Conservation (phyloP, 176 grass and related monocot species). For the Carex parvula region DNA sequence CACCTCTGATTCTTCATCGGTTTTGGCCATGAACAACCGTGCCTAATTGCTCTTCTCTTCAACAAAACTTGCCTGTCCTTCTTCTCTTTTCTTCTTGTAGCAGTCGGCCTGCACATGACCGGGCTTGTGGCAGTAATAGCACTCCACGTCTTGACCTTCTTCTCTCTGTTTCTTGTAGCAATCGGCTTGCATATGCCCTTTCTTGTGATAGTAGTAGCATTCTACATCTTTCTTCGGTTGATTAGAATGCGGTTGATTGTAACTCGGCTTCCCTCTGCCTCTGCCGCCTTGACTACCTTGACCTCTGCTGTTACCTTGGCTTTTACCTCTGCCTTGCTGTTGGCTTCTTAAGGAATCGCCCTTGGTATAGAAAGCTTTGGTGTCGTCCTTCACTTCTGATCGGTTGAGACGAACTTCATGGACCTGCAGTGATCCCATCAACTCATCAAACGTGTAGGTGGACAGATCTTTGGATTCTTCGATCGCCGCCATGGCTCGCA, state of each 20-base stretch:
- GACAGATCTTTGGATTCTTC: too few species aligned
- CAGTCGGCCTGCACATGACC: not conserved
- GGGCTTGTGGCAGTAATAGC: not conserved
- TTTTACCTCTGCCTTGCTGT: not conserved
- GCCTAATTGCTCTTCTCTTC: not conserved
- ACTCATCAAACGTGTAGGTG: too few species aligned
- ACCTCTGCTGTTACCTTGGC: not conserved
- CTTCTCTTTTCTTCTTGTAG: not conserved
- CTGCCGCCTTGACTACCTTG: not conserved
- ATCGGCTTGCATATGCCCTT: not conserved
- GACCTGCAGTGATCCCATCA: too few species aligned
- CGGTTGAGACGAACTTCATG: too few species aligned
- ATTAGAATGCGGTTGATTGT: not conserved
- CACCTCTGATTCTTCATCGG: not conserved
- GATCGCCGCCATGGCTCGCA: too few species aligned
- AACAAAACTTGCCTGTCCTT: not conserved
- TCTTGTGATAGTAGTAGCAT: not conserved
- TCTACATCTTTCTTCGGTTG: not conserved
- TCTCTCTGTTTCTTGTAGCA: slow-evolving; percentile 5
- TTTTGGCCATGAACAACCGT: not conserved
- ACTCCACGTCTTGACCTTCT: not conserved
- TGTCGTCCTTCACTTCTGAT: too few species aligned
- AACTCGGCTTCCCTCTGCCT: not conserved
- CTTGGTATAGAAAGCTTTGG: not conserved
- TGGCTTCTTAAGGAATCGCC: not conserved